Evolutionary conservation across 805 yeast species (phyloP), one percentile per base, ranked within the genome.

Genomic region (Metschnikowia similis): DNA sequence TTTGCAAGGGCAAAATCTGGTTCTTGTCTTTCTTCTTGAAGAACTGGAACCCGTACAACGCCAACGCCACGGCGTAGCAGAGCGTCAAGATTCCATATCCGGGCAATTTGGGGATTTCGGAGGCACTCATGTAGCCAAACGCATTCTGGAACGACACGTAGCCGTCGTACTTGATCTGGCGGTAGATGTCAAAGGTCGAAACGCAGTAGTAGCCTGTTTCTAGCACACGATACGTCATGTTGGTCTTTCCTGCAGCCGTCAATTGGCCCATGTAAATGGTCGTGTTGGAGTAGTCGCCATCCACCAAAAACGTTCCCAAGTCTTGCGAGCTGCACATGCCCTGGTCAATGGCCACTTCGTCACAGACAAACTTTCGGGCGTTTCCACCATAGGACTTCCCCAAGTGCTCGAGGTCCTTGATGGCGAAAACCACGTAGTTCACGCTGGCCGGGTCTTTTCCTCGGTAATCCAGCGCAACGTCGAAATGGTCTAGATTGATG

Each of bases 121-220:
- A 75, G 5, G 96, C 99, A 31, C 95, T 81, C 50, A 94, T 73
- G 52, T 88, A 80, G 50, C 99, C 99, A 67, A 80, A 94, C 4
- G 98, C 87, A 69, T 91, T 94, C 71, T 89, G 94, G 70, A 89
- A 94, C 59, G 84, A 85, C 40, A 86, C 85, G n/a, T 70, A 67
- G 13, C 92, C 87, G 45, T 75, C 66, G 67, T 84, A 94, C 17
- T 71, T 73, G 40, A 65, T 64, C 43, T 63, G 64, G 10, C 65
- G 60, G 14, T 66, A 57, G 26, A 79, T 70, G 26, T 82, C 75
- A 56, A 74, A 82, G 0, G 95, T 85, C 1, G 90, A 83, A 38
- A 92, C 86, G 73, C 99, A 94, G 70, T 91, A 94, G 67, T 86
- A 94, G 6, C 98, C 98, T 1, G 98, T 89, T 51, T 77, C 75